These are phyloP conservation scores for Calonectria multiphialidica DNA, from an alignment of 2,329 filamentous ascomycete genomes.

Conservation along the genomic window DNA sequence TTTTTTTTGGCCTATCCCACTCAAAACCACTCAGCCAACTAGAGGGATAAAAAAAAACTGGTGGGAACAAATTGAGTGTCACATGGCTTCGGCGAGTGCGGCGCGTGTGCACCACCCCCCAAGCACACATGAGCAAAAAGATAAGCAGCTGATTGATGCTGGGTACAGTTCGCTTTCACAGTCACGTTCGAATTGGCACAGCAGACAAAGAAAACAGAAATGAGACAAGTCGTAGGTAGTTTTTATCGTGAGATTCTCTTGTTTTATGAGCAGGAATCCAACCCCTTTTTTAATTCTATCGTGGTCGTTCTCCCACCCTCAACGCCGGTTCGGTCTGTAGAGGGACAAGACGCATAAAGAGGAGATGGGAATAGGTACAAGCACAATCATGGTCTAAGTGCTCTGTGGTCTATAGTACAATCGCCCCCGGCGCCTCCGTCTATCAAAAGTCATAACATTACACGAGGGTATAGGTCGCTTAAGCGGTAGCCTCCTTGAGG, in stretches of 20 bases:
- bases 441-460: conserved; percentile 53
- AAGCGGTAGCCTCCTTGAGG: conserved; percentile 78
- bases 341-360: conserved; percentile 45
- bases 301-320: conserved; percentile 25
- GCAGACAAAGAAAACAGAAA: not conserved
- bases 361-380: conserved; percentile 51
- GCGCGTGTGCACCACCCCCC: not conserved
- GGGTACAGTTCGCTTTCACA: not conserved
- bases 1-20: not conserved
- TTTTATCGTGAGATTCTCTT: conserved; percentile 11
- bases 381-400: conserved; percentile 46
- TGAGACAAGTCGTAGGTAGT: not conserved
- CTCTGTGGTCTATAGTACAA: conserved; percentile 55
- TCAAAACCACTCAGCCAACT: conserved; percentile 22
- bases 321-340: conserved; percentile 33
- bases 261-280: conserved; percentile 29
- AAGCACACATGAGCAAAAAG: not conserved
- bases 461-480: conserved; percentile 56
- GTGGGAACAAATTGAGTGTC: not conserved
- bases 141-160: not conserved
- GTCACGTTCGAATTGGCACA: too few relatives aligned
- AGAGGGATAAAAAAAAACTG: conserved; percentile 25
- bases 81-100: conserved; percentile 10
- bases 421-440: conserved; percentile 49
- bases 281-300: conserved; percentile 19